A percentile compares a stretch with the other conserved stretches of the same genome.
Conservation (phyloP, 2,329 filamentous ascomycete genomes). For the Periconia sp. region DNA sequence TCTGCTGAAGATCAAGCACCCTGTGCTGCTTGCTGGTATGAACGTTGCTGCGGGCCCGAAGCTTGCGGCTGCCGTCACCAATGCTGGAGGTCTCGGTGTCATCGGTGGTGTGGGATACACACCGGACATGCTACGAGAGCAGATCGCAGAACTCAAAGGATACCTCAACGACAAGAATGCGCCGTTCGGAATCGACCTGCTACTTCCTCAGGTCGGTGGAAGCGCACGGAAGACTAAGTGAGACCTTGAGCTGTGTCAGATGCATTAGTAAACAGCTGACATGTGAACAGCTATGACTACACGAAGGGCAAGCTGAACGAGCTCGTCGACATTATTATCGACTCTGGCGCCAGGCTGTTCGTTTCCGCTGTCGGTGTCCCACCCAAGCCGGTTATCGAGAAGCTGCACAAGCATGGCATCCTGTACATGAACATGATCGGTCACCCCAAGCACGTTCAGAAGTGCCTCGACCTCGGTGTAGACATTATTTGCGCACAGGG, state of each 20-base stretch:
- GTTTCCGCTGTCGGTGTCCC: conserved; percentile 96
- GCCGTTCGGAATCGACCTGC: conserved; percentile 91
- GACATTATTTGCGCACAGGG: conserved; percentile 99
- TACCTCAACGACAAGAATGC: conserved; percentile 88
- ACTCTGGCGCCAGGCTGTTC: conserved; percentile 88
- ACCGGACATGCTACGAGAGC: conserved; percentile 94
- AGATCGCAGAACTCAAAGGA: conserved; percentile 92
- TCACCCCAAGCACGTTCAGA: conserved; percentile 98
- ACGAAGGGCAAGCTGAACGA: conserved; percentile 97
- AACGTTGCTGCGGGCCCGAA: conserved; percentile 97
- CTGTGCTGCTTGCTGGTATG: conserved; percentile 95
- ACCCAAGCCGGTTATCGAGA: conserved; percentile 85
- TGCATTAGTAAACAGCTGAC: conserved; percentile 7
- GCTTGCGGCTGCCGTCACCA: conserved; percentile 94
- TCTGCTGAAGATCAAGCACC: conserved; percentile 97
- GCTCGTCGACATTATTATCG: conserved; percentile 90
- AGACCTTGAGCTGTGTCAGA: conserved; percentile 12
- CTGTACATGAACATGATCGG: conserved; percentile 99
- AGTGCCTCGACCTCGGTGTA: conserved; percentile 85
- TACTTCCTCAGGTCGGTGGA: conserved; percentile 93
- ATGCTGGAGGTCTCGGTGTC: conserved; percentile 94
- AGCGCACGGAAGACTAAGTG: conserved; percentile 94
- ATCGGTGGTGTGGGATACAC: conserved; percentile 96
- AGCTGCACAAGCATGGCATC: conserved; percentile 83
- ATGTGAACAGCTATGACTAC: conserved; percentile 84